Conservation (phyloP, 768 basidiomycete species). For the Asterophora parasitica region DNA sequence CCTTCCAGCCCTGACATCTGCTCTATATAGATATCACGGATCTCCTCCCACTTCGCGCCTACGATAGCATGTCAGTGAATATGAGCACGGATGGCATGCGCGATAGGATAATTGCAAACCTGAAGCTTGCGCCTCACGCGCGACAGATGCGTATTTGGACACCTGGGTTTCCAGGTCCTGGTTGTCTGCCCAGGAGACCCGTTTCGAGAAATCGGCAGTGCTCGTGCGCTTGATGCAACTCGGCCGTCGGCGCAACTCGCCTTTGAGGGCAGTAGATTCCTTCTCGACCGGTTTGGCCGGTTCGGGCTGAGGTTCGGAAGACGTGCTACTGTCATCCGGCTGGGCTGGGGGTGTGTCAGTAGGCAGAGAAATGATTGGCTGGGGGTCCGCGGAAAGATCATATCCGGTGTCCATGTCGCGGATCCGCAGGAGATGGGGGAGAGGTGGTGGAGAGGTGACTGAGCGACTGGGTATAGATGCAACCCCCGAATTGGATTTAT, state of each 20-base stretch:
- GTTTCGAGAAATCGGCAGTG: slow-evolving; percentile 54
- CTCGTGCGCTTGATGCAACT: slow-evolving; percentile 63
- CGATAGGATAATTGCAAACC: slow-evolving; percentile 20
- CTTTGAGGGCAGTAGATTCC: slow-evolving; percentile 13
- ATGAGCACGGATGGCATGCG: neutral
- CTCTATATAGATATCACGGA: slow-evolving; percentile 52
- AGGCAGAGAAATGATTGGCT: slow-evolving; percentile 14
- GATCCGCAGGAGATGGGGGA: slow-evolving; percentile 35
- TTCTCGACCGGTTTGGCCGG: neutral
- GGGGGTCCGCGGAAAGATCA: slow-evolving; percentile 19
- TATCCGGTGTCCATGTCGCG: slow-evolving; percentile 17
- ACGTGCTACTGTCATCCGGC: neutral
- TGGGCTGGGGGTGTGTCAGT: neutral
- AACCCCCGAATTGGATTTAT: slow-evolving; percentile 1
- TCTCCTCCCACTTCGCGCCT: slow-evolving; percentile 59
- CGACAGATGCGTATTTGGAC: slow-evolving; percentile 39
- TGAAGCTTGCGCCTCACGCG: slow-evolving; percentile 34
- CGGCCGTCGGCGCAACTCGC: slow-evolving; percentile 40
- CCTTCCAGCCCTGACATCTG: slow-evolving; percentile 57
- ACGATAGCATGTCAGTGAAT: slow-evolving; percentile 5
- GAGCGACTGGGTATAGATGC: slow-evolving; percentile 7
- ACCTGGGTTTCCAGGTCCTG: slow-evolving; percentile 55
- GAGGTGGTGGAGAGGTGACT: slow-evolving; percentile 35
- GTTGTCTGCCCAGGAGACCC: slow-evolving; percentile 74
- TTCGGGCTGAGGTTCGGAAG: neutral